phyloP scores from a whole-genome alignment of 306 rosid species.

The Vachellia pachyceras region DNA sequence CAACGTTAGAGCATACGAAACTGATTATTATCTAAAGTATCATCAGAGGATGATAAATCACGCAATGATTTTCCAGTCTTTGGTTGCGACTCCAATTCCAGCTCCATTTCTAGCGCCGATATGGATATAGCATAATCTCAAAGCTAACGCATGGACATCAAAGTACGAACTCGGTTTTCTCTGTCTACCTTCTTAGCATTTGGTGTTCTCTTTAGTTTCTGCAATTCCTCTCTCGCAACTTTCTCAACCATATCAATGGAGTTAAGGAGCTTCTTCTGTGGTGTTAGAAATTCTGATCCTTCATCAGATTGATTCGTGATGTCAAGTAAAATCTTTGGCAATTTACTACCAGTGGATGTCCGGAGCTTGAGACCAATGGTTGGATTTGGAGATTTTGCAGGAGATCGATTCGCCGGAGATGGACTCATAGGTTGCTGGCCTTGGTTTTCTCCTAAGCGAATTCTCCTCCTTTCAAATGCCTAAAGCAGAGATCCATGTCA shows the following conservation, averaged over 20 bases:
- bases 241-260: slow-evolving; percentile 73
- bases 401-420: slow-evolving; percentile 33
- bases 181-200: slow-evolving; percentile 80
- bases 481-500: slow-evolving; percentile 12
- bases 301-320: slow-evolving; percentile 44
- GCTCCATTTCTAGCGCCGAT: neutral
- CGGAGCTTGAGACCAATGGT: slow-evolving; percentile 19
- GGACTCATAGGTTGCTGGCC: slow-evolving; percentile 49
- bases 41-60: slow-evolving; percentile 55
- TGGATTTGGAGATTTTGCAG: slow-evolving; percentile 34
- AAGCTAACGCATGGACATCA: slow-evolving; percentile 90
- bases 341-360: slow-evolving; percentile 36
- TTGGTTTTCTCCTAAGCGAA: slow-evolving; percentile 49
- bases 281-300: slow-evolving; percentile 60
- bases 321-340: slow-evolving; percentile 49
- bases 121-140: neutral
- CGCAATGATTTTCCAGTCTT: neutral
- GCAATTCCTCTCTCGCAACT: slow-evolving; percentile 67
- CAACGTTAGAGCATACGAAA: slow-evolving; percentile 5
- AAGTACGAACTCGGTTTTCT: slow-evolving; percentile 61
- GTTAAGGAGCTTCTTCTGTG: slow-evolving; percentile 77
- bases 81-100: neutral
- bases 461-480: slow-evolving; percentile 79
- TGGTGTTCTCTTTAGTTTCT: slow-evolving; percentile 68
- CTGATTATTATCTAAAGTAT: neutral